Conservation (phyloP, 352 stramenopile genomes). For the Phytophthora agathidicida region DNA sequence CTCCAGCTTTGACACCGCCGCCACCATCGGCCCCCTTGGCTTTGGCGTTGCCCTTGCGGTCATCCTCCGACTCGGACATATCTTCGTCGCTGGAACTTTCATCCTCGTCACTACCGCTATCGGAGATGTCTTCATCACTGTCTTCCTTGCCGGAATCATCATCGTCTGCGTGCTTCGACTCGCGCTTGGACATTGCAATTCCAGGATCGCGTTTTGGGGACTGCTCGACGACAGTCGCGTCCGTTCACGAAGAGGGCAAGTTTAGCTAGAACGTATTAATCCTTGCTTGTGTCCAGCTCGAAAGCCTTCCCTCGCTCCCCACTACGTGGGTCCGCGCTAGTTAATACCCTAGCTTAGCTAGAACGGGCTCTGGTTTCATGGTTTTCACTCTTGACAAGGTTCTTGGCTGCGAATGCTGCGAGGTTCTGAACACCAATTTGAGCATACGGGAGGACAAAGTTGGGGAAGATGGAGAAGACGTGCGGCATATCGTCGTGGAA, state of each 20-base stretch:
- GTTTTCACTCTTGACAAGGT: slow-evolving; percentile 11
- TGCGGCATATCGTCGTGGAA: slow-evolving; percentile 37
- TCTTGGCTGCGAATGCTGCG: slow-evolving; percentile 27
- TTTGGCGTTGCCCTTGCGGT: slow-evolving; percentile 45
- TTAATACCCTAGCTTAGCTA: background rate
- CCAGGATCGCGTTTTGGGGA: slow-evolving; percentile 21
- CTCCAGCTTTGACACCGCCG: slow-evolving; percentile 17
- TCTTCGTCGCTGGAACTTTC: slow-evolving; percentile 73
- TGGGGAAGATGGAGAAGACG: slow-evolving; percentile 39
- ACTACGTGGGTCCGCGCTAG: no score
- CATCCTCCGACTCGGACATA: slow-evolving; percentile 70
- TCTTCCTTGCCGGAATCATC: slow-evolving; percentile 50
- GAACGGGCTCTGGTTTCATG: background rate
- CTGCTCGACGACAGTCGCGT: slow-evolving; percentile 16
- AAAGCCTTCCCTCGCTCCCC: no score
- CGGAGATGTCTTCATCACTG: slow-evolving; percentile 62
- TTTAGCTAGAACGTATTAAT: background rate
- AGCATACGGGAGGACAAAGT: slow-evolving; percentile 33
- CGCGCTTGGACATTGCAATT: slow-evolving; percentile 59
- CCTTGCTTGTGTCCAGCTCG: no score
- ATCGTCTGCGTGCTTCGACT: slow-evolving; percentile 66
- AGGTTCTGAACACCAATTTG: slow-evolving; percentile 23
- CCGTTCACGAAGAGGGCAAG: slow-evolving; percentile 17
- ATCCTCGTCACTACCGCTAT: slow-evolving; percentile 40
- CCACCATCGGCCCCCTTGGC: background rate